A percentile compares a stretch with the other conserved stretches of the same genome.
These are phyloP conservation scores for Colletotrichum tanaceti DNA, from an alignment of 2,329 filamentous ascomycete genomes.

Conservation along the genomic window DNA sequence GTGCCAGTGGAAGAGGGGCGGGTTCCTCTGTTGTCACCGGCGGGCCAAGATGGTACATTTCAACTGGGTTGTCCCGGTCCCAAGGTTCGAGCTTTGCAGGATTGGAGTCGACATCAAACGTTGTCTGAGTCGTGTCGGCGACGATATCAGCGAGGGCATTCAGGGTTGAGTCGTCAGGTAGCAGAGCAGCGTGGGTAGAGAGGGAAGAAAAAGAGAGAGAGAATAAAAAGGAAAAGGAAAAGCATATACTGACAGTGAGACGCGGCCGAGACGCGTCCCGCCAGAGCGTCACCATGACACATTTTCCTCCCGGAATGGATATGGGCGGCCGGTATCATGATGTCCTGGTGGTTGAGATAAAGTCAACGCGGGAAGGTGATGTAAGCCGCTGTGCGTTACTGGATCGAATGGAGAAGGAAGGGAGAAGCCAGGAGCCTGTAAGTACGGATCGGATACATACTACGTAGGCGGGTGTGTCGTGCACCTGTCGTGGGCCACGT, in stretches of 20 bases:
- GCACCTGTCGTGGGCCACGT: conserved; percentile 4
- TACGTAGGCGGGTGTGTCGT: not conserved
- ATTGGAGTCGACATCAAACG: conserved; percentile 18
- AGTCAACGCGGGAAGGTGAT: not conserved
- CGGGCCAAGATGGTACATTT: not conserved
- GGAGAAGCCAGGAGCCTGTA: not conserved
- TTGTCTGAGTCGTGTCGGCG: conserved; percentile 25
- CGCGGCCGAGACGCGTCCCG: conserved; percentile 32
- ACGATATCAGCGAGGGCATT: not conserved
- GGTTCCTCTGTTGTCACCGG: conserved; percentile 30
- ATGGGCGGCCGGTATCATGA: not conserved
- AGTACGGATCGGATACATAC: too few relatives aligned
- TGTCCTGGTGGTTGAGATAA: conserved; percentile 11
- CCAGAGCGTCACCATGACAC: conserved; percentile 8
- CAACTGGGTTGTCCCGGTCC: conserved; percentile 12
- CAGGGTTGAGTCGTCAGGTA: not conserved
- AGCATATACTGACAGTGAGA: conserved; percentile 19
- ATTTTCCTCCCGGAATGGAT: not conserved
- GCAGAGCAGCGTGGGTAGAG: too few relatives aligned
- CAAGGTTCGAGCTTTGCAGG: conserved; percentile 25
- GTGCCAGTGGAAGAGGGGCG: not conserved
- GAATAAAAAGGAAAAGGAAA: not conserved
- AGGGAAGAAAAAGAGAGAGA: not conserved
- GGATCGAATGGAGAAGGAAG: not conserved
- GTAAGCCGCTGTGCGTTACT: conserved; percentile 3